Conservation (phyloP, 139 green algal species). For the Volvox reticuliferus region DNA sequence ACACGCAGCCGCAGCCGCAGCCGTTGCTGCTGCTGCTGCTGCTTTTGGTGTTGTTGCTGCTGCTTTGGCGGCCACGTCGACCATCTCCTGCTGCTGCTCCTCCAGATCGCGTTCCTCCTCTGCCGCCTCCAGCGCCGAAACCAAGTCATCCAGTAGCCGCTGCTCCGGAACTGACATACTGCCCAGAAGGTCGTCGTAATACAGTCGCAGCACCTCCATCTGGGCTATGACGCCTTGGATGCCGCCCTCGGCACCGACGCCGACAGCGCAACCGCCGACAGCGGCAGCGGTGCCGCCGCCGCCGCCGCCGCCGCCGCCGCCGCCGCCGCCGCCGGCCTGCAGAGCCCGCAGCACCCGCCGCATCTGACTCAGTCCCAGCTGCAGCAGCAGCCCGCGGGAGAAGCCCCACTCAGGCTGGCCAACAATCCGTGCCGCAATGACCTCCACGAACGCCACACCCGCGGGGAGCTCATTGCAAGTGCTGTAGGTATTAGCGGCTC, state of each 20-base stretch:
- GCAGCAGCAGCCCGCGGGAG: conserved; percentile 25
- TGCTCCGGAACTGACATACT: neutral
- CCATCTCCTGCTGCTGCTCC: neutral
- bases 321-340: neutral
- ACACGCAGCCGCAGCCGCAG: neutral
- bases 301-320: neutral
- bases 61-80: neutral
- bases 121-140: conserved; percentile 11
- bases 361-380: conserved; percentile 35
- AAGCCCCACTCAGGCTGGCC: conserved; percentile 33
- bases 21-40: neutral
- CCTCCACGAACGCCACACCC: conserved; percentile 27
- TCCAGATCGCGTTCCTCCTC: neutral
- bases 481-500: neutral
- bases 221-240: neutral
- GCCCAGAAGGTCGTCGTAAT: neutral
- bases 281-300: neutral
- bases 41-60: neutral
- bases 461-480: neutral
- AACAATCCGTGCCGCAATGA: conserved; percentile 13
- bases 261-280: neutral
- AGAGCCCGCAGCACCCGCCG: conserved; percentile 7
- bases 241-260: neutral
- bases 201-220: conserved; percentile 23
- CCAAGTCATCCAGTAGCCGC: conserved; percentile 16